Evolutionary conservation across 441 rosid genomes (phyloP), one percentile per base, ranked within the genome.

Genomic region (Populus hybrid): DNA sequence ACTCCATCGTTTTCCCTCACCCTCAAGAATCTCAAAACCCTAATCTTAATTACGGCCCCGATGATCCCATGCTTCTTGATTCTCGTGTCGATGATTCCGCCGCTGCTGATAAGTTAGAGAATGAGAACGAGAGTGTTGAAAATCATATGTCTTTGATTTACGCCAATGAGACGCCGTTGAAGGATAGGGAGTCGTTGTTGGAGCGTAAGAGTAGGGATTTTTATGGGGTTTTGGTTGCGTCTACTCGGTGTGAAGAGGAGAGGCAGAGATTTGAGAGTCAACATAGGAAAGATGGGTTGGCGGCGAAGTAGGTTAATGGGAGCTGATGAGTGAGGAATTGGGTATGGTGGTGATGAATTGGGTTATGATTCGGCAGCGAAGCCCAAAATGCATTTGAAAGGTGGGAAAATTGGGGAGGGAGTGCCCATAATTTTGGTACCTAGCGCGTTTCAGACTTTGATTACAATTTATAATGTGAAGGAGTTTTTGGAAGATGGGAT

Each of bases 401-500:
- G 97, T 8, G 88, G 95, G 67, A 94, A 92, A 81, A 86, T 89
- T 38, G 97, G 98, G 24, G 97, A 95, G 76, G 99, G 99, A 0
- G 97, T 95, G 65, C 97, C 97, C 1, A 92, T 95, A 5, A 95
- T 94, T 80, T 85, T 95, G 74, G 98, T 95, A 6, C 97, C 97
- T 0, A 95, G 99, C 79, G 99, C 98, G 18, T 95, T 87, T 69
- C 98, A 92, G 81, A 95, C 97, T 16, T 71, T 95, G 89, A 91
- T 94, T 74, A 91, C 98, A 6, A 92, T 95, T 68, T 90, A 92
- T 72, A 95, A 94, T 83, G 99, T 94, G 69, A 95, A 95, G 81
- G 98, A 94, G 85, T 95, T 95, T 80, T 77, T 94, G 85, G 97
- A 94, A 76, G 97, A 95, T 85, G 98, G 98, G 21, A 86, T 94